Base-by-base conservation (phyloP, 495 filamentous ascomycete genomes). In the Aspergillus saccharolyticus region DNA sequence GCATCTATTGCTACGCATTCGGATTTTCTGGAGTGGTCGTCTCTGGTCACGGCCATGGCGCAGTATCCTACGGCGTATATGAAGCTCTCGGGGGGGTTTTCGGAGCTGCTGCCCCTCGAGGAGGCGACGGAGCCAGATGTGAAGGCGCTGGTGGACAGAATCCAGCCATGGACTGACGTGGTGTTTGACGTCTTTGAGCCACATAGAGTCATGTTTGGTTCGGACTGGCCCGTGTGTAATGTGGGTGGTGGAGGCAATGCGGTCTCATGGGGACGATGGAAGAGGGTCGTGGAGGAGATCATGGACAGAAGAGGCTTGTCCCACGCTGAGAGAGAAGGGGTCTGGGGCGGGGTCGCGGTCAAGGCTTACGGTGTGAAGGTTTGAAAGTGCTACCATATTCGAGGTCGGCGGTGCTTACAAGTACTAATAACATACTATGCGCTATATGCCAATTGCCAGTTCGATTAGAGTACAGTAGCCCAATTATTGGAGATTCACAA, bases 151-250 rank as follows among this genome's bases (percentile, higher is more conserved):
- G 65, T 78, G 3, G 64, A 73, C 15, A 53, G 59, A 20, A 57
- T 87, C 4, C 70, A 70, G 50, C 85, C 84, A 1, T 94, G 89
- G 85, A 75, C 91, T 0, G 78, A 82, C 46, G 80, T 82, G 5
- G 68, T 89, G 0, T 74, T 93, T 42, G 81, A 83, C 18, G 75
- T 79, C 2, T 96, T 96, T 67, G 83, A 85, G 7, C 70, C 86
- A 1, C 66, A 74, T n/a, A 74, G 89, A 48, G 78, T 91, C 54
- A 91, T 96, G 85, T 96, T 91, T 69, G 91, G 86, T 4, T 90
- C 85, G 49, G 90, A 96, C 66, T 96, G 91, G 91, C 91, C 90
- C 2, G 87, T 96, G 4, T 93, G 90, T 72, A 89, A 86, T 59
- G 64, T 89, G 18, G 80, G 81, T 3, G 83, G 85, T 3, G 84